Evolutionary conservation across 257 asterid genomes (phyloP).

Genomic region (Galeopsis tetrahit): DNA sequence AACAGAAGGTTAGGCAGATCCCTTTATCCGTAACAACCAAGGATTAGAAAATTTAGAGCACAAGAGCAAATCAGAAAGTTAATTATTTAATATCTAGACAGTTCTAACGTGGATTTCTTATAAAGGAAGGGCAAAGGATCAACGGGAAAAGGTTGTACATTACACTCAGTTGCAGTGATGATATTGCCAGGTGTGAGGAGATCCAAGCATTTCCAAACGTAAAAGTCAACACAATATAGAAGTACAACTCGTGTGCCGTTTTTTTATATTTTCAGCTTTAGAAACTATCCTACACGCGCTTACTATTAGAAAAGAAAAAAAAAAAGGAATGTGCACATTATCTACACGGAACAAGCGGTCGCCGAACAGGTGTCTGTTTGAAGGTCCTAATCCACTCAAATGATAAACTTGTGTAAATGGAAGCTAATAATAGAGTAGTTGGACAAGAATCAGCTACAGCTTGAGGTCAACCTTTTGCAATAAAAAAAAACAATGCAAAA

Average conservation of each 20-base stretch:
- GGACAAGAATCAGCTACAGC: constrained; percentile 7
- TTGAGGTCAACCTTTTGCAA: constrained; percentile 10
- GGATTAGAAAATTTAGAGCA: not conserved
- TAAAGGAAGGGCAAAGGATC: not conserved
- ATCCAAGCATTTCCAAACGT: constrained; percentile 1
- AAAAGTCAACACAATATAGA: not conserved
- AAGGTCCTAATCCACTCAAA: not conserved
- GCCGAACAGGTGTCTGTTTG: not conserved
- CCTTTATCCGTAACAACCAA: not conserved
- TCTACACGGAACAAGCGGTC: not conserved
- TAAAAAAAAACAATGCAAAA: constrained; percentile 12
- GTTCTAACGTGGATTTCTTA: not conserved
- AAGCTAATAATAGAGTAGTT: not conserved
- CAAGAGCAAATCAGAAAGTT: not conserved
- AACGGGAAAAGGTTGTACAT: not conserved
- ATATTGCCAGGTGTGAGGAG: constrained; percentile 14
- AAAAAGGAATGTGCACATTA: not conserved
- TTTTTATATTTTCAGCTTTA: not conserved
- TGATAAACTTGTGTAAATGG: not conserved
- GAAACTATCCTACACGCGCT: constrained; percentile 6
- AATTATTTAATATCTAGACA: not conserved
- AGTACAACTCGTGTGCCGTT: not conserved
- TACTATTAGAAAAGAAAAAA: not conserved
- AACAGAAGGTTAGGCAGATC: not conserved
- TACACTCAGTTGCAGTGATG: not conserved